A percentile compares a stretch with the other conserved stretches of the same genome.
These are phyloP conservation scores for Sonneratia caseolaris DNA, from an alignment of 345 rosid genomes.

Conservation along the genomic window DNA sequence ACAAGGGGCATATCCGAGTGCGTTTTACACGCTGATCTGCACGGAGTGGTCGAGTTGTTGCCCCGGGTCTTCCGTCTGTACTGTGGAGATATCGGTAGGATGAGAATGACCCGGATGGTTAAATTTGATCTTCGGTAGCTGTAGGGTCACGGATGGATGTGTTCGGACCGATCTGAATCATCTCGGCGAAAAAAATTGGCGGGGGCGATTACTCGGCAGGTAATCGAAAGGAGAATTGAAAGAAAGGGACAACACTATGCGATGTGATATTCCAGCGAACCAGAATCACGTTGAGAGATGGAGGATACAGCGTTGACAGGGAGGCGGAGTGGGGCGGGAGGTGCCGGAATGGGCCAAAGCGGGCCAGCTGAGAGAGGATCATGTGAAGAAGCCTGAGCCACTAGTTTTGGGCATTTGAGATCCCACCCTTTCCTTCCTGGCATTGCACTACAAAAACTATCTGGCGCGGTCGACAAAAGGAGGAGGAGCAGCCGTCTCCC, in stretches of 20 bases:
- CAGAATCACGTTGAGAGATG: not conserved
- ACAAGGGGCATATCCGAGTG: too few relatives aligned
- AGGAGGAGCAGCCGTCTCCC: not conserved
- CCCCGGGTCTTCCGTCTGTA: too few relatives aligned
- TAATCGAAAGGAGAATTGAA: not conserved
- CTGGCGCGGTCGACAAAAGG: not conserved
- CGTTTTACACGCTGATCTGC: too few relatives aligned
- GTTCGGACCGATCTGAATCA: not conserved
- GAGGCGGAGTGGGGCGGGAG: too few relatives aligned
- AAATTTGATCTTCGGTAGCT: too few relatives aligned
- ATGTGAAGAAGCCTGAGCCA: not conserved
- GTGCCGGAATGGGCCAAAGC: not conserved
- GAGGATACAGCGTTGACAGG: not conserved
- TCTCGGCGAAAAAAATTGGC: too few relatives aligned
- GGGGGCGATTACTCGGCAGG: not conserved
- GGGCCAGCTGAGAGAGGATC: not conserved
- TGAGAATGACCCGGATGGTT: too few relatives aligned
- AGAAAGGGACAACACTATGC: not conserved
- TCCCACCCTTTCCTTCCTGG: not conserved
- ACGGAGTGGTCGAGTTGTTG: too few relatives aligned
- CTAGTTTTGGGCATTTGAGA: not conserved
- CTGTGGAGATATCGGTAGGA: too few relatives aligned
- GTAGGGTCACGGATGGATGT: not conserved
- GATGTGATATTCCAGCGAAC: not conserved
- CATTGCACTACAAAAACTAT: not conserved